Percentiles rank a stretch among this genome's conserved stretches.
phyloP scores from a whole-genome alignment of 352 stramenopile species.

The Phytophthora citrophthora region DNA sequence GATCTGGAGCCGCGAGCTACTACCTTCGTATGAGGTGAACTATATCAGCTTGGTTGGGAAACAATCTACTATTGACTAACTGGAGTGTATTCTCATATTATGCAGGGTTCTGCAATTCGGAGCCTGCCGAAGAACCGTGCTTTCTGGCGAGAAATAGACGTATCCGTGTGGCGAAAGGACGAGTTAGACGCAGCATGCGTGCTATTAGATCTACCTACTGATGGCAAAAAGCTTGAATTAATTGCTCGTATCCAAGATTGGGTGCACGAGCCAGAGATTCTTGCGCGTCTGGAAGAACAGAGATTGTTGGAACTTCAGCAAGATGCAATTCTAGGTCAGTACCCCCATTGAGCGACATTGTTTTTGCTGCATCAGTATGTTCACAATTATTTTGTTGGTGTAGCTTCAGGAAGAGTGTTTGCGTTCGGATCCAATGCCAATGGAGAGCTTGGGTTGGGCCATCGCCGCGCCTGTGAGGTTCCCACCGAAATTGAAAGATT shows the following conservation, averaged over 20 bases:
- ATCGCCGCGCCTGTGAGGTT: slow-evolving; percentile 39
- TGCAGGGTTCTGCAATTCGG: slow-evolving; percentile 49
- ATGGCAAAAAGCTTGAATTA: slow-evolving; percentile 68
- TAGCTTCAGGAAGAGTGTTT: slow-evolving; percentile 70
- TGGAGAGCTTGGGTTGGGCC: slow-evolving; percentile 67
- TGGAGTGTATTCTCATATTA: neutral
- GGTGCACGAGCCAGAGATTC: slow-evolving; percentile 64
- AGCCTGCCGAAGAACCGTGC: slow-evolving; percentile 66
- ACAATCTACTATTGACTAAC: neutral
- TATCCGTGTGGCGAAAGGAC: slow-evolving; percentile 55
- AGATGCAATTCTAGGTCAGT: slow-evolving; percentile 52
- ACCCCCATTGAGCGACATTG: neutral
- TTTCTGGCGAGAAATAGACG: slow-evolving; percentile 64
- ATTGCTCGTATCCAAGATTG: slow-evolving; percentile 76
- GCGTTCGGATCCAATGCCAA: slow-evolving; percentile 69
- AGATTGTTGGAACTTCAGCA: slow-evolving; percentile 42
- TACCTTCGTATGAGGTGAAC: slow-evolving; percentile 54
- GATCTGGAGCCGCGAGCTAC: slow-evolving; percentile 52
- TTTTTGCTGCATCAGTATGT: neutral
- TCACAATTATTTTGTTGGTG: neutral
- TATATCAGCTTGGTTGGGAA: neutral
- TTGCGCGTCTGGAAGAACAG: slow-evolving; percentile 39
- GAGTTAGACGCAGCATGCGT: slow-evolving; percentile 63
- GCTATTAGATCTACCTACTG: slow-evolving; percentile 57
- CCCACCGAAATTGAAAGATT: slow-evolving; percentile 69